A percentile compares a stretch with the other conserved stretches of the same genome.
These are phyloP conservation scores for Thermomyces lanuginosus DNA, from an alignment of 2,329 filamentous ascomycete genomes.

Conservation along the genomic window DNA sequence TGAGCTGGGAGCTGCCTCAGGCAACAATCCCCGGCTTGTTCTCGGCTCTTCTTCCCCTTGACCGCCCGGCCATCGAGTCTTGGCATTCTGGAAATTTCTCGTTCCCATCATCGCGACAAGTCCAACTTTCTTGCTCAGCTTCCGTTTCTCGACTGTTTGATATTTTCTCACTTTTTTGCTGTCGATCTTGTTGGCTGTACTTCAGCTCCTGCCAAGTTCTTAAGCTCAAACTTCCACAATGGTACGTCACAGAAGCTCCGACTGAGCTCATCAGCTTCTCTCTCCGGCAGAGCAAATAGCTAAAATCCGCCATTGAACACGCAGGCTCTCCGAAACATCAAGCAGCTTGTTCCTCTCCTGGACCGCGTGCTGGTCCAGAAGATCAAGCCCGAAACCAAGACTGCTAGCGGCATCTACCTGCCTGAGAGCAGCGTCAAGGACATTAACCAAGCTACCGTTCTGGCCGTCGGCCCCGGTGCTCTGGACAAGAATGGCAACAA, in stretches of 20 bases:
- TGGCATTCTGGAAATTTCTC: conserved; percentile 32
- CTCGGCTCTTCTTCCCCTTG: conserved; percentile 14
- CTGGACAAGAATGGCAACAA: conserved; percentile 81
- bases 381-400: conserved; percentile 93
- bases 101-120: conserved; percentile 15
- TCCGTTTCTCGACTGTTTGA: conserved; percentile 14
- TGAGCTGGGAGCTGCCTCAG: too few relatives aligned
- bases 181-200: conserved; percentile 1
- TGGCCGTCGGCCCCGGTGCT: conserved; percentile 82
- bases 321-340: conserved; percentile 74
- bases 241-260: conserved; percentile 5
- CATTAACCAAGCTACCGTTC: conserved; percentile 90
- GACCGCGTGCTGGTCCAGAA: conserved; percentile 98
- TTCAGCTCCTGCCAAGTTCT: conserved; percentile 1
- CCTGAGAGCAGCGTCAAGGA: conserved; percentile 96
- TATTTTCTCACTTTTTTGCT: conserved; percentile 6
- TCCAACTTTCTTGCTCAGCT: too few relatives aligned
- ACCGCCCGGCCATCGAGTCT: conserved; percentile 13
- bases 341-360: conserved; percentile 82
- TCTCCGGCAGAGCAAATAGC: conserved; percentile 1
- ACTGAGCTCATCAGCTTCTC: not conserved
- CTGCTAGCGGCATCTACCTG: conserved; percentile 90
- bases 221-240: conserved; percentile 3
- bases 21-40: too few relatives aligned
- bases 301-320: conserved; percentile 1